These are phyloP conservation scores for Trapa incisa DNA, from an alignment of 345 rosid species.

Conservation along the genomic window DNA sequence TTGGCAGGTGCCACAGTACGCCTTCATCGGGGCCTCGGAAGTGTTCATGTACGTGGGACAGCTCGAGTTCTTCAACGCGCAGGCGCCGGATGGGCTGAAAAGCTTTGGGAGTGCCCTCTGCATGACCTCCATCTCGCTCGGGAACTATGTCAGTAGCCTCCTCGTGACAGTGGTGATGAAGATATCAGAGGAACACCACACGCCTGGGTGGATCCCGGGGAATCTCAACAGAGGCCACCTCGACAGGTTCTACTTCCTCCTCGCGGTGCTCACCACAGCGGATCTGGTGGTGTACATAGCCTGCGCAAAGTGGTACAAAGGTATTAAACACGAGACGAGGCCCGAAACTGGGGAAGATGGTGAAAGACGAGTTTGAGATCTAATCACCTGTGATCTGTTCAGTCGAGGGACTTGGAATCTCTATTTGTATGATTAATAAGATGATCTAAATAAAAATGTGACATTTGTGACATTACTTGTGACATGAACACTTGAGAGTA, in stretches of 20 bases:
- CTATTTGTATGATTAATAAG: constrained; percentile 17
- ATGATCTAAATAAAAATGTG: no score
- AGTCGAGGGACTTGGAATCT: constrained; percentile 5
- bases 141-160: constrained; percentile 94
- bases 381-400: constrained; percentile 15
- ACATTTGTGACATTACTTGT: no score
- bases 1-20: constrained; percentile 97
- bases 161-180: constrained; percentile 90
- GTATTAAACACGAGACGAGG: constrained; percentile 42
- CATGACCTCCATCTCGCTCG: constrained; percentile 92
- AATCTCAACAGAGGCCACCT: constrained; percentile 94
- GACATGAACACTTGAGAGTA: no score
- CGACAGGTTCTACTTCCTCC: constrained; percentile 84
- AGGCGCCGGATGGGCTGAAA: constrained; percentile 83
- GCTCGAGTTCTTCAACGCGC: constrained; percentile 93
- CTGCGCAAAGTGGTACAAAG: constrained; percentile 84
- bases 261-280: constrained; percentile 51
- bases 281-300: constrained; percentile 54
- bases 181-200: constrained; percentile 73
- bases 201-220: constrained; percentile 97
- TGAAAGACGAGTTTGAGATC: constrained; percentile 22
- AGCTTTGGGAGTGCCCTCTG: constrained; percentile 95
- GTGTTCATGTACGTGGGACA: constrained; percentile 98
- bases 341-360: constrained; percentile 13
- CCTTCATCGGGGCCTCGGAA: constrained; percentile 91